Evolutionary conservation across 805 yeast genomes (phyloP).

Genomic region (Wickerhamomyces queroliae): DNA sequence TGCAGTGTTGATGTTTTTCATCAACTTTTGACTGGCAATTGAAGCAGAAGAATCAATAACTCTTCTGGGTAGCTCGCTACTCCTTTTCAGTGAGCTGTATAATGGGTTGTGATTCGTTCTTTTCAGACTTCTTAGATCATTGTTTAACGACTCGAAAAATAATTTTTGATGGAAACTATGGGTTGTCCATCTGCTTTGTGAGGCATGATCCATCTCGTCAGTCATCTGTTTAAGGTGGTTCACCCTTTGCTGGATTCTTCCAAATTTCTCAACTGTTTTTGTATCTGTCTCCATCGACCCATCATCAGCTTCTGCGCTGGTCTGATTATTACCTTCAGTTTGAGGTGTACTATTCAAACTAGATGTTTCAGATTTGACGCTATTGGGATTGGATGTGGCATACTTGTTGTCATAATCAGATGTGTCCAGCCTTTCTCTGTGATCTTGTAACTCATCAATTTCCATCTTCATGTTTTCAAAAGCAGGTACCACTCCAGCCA

Average conservation of each 20-base stretch:
- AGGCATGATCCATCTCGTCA: conserved; percentile 5
- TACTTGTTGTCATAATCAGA: conserved; percentile 5
- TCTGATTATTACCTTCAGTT: not conserved
- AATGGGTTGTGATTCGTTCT: conserved; percentile 16
- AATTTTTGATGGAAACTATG: conserved; percentile 12
- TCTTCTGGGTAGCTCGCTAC: not conserved
- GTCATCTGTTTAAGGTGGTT: conserved; percentile 13
- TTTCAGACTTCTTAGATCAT: conserved; percentile 14
- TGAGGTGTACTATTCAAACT: not conserved
- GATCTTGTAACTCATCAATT: conserved; percentile 7
- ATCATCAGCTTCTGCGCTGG: not conserved
- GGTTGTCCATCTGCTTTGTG: not conserved
- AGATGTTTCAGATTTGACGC: not conserved
- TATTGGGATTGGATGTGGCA: not conserved
- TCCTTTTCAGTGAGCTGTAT: conserved; percentile 7
- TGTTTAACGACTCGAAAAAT: conserved; percentile 16
- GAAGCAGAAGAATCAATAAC: not conserved
- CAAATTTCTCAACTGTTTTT: conserved; percentile 3
- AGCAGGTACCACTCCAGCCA: conserved; percentile 21
- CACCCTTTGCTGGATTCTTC: conserved; percentile 20
- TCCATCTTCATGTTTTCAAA: conserved; percentile 20
- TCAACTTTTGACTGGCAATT: not conserved
- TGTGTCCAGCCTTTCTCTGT: not conserved
- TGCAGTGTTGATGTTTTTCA: not conserved
- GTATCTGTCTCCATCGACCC: too few relatives aligned